phyloP scores from a whole-genome alignment of 495 filamentous ascomycete species.

The Penicillium atrosanguineum region DNA sequence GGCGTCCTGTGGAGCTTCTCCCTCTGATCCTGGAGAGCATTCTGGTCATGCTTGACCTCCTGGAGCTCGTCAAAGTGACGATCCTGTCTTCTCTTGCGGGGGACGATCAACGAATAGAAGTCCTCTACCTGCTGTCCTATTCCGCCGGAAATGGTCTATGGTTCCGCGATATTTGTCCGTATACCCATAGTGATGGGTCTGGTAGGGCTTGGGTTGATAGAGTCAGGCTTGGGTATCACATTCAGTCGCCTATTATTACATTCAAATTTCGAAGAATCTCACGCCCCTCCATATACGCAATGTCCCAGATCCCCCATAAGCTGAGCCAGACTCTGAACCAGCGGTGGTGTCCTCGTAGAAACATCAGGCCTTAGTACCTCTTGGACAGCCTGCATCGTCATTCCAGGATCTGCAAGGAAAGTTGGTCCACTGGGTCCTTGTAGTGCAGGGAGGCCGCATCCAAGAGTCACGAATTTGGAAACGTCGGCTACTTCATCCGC shows the following conservation, averaged over 20 bases:
- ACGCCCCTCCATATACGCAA: conserved; percentile 2
- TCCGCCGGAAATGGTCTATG: too few species aligned
- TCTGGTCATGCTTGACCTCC: too few species aligned
- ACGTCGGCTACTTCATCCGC: conserved; percentile 40
- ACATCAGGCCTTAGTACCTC: conserved; percentile 22
- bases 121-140: too few species aligned
- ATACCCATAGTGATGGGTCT: too few species aligned
- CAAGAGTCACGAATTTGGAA: conserved; percentile 47
- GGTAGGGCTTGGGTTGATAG: too few species aligned
- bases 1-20: too few species aligned
- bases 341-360: conserved; percentile 31
- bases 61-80: too few species aligned
- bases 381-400: conserved; percentile 27
- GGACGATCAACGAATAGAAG: too few species aligned
- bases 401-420: conserved; percentile 21
- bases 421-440: conserved; percentile 26
- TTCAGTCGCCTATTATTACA: conserved; percentile 1
- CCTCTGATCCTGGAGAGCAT: too few species aligned
- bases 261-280: background rate
- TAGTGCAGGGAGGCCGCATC: conserved; percentile 43
- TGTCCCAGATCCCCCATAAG: conserved; percentile 53
- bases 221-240: conserved; percentile 11
- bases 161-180: too few species aligned
- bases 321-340: conserved; percentile 55
- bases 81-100: too few species aligned